These are phyloP conservation scores for Heritiera fomes DNA, from an alignment of 345 rosid genomes.

Conservation along the genomic window DNA sequence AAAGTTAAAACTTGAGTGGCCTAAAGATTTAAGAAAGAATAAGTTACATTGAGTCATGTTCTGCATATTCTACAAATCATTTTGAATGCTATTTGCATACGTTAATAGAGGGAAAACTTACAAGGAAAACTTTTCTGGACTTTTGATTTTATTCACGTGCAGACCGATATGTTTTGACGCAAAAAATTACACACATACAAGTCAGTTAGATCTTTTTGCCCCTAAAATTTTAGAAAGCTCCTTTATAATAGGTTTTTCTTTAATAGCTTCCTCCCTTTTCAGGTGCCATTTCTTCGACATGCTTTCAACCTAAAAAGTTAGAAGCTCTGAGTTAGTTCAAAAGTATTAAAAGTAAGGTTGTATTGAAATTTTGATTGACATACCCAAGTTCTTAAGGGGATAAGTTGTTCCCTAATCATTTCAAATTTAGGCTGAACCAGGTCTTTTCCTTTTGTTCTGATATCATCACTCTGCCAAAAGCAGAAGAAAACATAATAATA, in stretches of 20 bases:
- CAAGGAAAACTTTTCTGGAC: not conserved
- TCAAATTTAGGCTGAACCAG: slow-evolving; percentile 62
- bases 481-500: not conserved
- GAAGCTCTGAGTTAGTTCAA: slow-evolving; percentile 1
- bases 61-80: not conserved
- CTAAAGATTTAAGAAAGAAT: not conserved
- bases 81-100: not conserved
- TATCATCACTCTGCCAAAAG: slow-evolving; percentile 54
- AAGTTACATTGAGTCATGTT: not conserved
- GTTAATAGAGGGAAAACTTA: not conserved
- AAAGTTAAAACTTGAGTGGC: not conserved
- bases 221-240: slow-evolving; percentile 72
- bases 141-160: not conserved
- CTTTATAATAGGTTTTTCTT: slow-evolving; percentile 70
- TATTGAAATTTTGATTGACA: slow-evolving; percentile 15
- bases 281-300: slow-evolving; percentile 73
- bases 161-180: not conserved
- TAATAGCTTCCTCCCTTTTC: slow-evolving; percentile 43
- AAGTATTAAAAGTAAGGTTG: not conserved
- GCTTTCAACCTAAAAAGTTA: slow-evolving; percentile 51
- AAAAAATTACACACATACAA: not conserved
- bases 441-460: slow-evolving; percentile 58
- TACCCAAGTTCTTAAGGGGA: slow-evolving; percentile 80
- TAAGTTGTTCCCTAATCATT: slow-evolving; percentile 52
- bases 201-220: slow-evolving; percentile 39